Percentiles rank a stretch among this genome's conserved stretches.
Conservation (phyloP, 2,329 filamentous ascomycete genomes). For the Fusarium bactridioides region DNA sequence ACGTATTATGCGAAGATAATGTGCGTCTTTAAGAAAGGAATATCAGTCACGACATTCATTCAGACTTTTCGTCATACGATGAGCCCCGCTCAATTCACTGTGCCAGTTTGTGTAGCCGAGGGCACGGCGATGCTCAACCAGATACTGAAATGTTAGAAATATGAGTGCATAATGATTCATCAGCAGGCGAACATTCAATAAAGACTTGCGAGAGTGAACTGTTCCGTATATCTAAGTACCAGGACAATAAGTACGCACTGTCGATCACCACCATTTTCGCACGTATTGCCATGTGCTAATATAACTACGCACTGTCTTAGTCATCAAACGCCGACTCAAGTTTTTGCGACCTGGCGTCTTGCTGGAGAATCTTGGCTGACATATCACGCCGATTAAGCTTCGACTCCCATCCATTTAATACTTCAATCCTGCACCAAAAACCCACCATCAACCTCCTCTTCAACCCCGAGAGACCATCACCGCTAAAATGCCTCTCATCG, state of each 20-base stretch:
- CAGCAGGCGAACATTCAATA: fast-evolving
- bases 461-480: fast-evolving
- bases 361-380: neutral
- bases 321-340: neutral
- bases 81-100: neutral
- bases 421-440: neutral
- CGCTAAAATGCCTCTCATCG: constrained; percentile 39
- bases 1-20: too few relatives aligned
- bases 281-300: neutral
- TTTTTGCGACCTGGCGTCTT: neutral
- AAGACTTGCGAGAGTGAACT: too few relatives aligned
- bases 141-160: fast-evolving
- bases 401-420: neutral
- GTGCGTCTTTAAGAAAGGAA: neutral
- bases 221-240: too few relatives aligned
- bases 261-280: fast-evolving
- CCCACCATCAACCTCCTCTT: neutral
- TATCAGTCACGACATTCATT: neutral
- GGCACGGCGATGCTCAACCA: fast-evolving
- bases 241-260: neutral
- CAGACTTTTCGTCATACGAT: neutral
- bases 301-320: fast-evolving
- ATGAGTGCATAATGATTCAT: neutral
- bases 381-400: neutral
- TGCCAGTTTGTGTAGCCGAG: neutral